Base-by-base conservation (phyloP, 495 filamentous ascomycete genomes). In the Pseudevernia furfuracea region DNA sequence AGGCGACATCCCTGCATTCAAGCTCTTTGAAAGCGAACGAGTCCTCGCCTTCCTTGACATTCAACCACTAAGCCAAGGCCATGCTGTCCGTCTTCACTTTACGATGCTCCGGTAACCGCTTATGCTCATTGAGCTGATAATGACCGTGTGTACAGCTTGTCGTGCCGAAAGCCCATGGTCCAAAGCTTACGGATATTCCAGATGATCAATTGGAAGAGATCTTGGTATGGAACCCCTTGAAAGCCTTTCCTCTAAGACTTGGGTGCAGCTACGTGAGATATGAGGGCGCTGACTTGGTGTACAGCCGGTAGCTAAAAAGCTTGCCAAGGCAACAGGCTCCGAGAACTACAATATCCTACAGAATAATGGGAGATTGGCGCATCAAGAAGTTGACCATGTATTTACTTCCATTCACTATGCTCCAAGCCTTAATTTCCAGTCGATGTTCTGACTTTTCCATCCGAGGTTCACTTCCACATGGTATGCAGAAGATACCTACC, bases 11-110 rank as follows among this genome's bases (percentile, higher is more conserved):
- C 92, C 93, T 57, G 90, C 87, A 70, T 89, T 96, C 79, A 97
- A 96, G 83, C 84, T 97, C 78, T 90, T 89, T 72, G 94, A 98
- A 76, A 89, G 79, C 70, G 90, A 96, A 38, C 95, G 92, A 80
- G 89, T 94, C 65, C 82, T 96, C 69, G 94, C 94, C 8, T 99
- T 99, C 79, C 88, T 99, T 69, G 94, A 99, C 77, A 96, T 97
- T 78, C 84, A 89, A 68, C 94, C 94, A 21, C 79, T 97, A 5
- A 89, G 85, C 74, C 80, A 80, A 63, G 92, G 94, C 56, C 92
- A 97, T 72, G 87, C 89, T 63, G 89, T 92, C 75, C 72, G 80
- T 71, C 46, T 14, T 38, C 49, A 37, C 25, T 28, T 43, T 59
- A 25, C 32, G 32, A 14, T 37, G 2, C 23, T 38, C 4, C 41